Percentiles rank a stretch among this genome's conserved stretches.
Evolutionary conservation across 805 yeast genomes (phyloP).

Genomic region (Candida incommunis): DNA sequence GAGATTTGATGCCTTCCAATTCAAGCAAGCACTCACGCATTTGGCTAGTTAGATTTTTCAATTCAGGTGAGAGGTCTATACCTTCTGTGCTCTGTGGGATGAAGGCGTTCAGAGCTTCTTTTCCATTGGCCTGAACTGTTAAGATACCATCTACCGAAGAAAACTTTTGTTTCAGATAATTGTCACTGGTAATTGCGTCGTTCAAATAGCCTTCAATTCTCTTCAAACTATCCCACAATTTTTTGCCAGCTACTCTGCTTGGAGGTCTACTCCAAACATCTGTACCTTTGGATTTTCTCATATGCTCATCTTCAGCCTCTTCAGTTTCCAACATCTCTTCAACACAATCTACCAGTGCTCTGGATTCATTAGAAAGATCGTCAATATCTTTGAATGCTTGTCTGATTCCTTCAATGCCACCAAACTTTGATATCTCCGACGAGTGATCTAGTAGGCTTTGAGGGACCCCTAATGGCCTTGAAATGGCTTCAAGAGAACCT

Average conservation of each 20-base stretch:
- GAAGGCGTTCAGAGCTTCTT: conserved; percentile 15
- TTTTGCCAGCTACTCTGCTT: conserved; percentile 32
- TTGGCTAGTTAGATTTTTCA: conserved; percentile 23
- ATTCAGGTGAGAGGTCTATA: conserved; percentile 21
- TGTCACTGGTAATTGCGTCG: conserved; percentile 53
- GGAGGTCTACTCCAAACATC: conserved; percentile 37
- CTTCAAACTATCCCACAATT: conserved; percentile 26
- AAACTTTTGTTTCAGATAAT: conserved; percentile 32
- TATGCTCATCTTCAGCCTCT: conserved; percentile 36
- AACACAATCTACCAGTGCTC: conserved; percentile 14
- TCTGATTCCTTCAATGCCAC: conserved; percentile 35
- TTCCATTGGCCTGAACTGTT: conserved; percentile 27
- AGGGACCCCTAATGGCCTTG: conserved; percentile 44
- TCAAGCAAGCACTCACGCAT: conserved; percentile 12
- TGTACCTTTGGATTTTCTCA: conserved; percentile 39
- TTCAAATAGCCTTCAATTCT: conserved; percentile 34
- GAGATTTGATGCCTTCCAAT: conserved; percentile 10
- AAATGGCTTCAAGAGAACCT: conserved; percentile 45
- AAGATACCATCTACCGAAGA: conserved; percentile 34
- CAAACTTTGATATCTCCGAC: conserved; percentile 35
- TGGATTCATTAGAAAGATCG: conserved; percentile 27
- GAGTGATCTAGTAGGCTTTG: conserved; percentile 40
- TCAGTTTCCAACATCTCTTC: conserved; percentile 35
- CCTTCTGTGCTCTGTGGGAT: conserved; percentile 19
- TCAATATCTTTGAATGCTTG: conserved; percentile 33